These are phyloP conservation scores for Colletotrichum sp. DNA, from an alignment of 2,329 filamentous ascomycete genomes.

Conservation along the genomic window DNA sequence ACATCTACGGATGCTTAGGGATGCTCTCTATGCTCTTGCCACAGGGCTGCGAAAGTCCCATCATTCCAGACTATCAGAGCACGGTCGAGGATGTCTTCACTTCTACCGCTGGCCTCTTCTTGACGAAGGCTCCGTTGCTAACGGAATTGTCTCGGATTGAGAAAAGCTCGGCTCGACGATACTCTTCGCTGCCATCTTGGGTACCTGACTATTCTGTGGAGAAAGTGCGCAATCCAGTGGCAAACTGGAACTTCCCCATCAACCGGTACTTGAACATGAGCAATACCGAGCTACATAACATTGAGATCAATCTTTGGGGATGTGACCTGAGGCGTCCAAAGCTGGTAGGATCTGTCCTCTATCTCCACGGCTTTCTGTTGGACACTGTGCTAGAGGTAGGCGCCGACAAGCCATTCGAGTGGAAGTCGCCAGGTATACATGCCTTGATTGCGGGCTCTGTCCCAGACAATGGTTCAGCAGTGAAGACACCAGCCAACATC, in stretches of 20 bases:
- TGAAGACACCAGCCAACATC: too few species aligned
- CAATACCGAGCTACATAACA: not conserved
- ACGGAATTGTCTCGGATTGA: not conserved
- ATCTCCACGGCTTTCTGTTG: not conserved
- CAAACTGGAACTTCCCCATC: not conserved
- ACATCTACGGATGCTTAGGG: slow-evolving; percentile 21
- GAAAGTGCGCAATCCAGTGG: too few species aligned
- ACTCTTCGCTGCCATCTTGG: not conserved
- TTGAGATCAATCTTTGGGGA: too few species aligned
- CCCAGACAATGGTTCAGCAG: too few species aligned
- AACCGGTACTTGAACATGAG: not conserved
- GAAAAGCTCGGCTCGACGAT: not conserved
- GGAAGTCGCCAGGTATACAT: not conserved
- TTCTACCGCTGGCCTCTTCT: not conserved
- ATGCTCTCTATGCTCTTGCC: not conserved
- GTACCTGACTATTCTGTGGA: slow-evolving; percentile 1
- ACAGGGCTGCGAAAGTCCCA: not conserved
- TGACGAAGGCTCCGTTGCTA: not conserved
- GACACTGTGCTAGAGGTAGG: not conserved
- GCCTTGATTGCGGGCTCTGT: too few species aligned
- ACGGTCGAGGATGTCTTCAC: slow-evolving; percentile 9
- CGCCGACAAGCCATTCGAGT: not conserved
- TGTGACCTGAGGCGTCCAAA: not conserved
- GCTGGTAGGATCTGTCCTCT: not conserved
- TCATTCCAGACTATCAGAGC: slow-evolving; percentile 5